These are phyloP conservation scores for Heritiera littoralis DNA, from an alignment of 345 rosid species.

Conservation along the genomic window DNA sequence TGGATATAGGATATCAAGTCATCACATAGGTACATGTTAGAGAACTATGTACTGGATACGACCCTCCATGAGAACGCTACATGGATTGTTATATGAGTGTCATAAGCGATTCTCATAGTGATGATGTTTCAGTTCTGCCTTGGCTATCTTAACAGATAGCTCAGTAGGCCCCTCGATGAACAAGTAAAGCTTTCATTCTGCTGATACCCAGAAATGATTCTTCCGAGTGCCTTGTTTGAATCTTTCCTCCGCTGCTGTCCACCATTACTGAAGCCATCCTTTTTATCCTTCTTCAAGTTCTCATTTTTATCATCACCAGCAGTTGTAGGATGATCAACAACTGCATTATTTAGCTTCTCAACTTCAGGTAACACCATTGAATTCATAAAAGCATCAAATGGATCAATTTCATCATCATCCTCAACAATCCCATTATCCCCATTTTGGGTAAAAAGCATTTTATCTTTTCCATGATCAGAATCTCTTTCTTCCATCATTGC, in stretches of 20 bases:
- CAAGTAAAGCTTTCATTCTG: constrained; percentile 89
- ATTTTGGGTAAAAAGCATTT: constrained; percentile 25
- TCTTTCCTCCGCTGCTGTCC: constrained; percentile 50
- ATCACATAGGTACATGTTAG: too few species aligned
- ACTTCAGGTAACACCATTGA: constrained; percentile 91
- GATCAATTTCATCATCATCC: constrained; percentile 86
- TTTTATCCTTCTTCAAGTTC: constrained; percentile 37
- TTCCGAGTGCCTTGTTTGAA: constrained; percentile 69
- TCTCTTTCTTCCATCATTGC: constrained; percentile 44
- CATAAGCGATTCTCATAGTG: too few species aligned
- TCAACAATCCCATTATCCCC: constrained; percentile 36
- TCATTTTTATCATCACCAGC: constrained; percentile 28
- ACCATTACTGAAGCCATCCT: constrained; percentile 41
- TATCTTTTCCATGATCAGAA: constrained; percentile 37
- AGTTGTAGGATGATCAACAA: constrained; percentile 28
- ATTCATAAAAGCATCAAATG: constrained; percentile 95
- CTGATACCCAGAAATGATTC: constrained; percentile 89
- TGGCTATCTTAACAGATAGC: constrained; percentile 86
- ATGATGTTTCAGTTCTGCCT: constrained; percentile 81
- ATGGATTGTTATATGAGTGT: too few species aligned
- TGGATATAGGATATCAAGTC: too few species aligned
- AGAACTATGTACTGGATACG: too few species aligned
- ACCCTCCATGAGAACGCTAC: too few species aligned
- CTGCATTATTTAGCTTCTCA: constrained; percentile 60
- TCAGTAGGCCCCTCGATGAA: constrained; percentile 92